These are phyloP conservation scores for Fusarium incarnatum DNA, from an alignment of 2,329 filamentous ascomycete species.

Conservation along the genomic window DNA sequence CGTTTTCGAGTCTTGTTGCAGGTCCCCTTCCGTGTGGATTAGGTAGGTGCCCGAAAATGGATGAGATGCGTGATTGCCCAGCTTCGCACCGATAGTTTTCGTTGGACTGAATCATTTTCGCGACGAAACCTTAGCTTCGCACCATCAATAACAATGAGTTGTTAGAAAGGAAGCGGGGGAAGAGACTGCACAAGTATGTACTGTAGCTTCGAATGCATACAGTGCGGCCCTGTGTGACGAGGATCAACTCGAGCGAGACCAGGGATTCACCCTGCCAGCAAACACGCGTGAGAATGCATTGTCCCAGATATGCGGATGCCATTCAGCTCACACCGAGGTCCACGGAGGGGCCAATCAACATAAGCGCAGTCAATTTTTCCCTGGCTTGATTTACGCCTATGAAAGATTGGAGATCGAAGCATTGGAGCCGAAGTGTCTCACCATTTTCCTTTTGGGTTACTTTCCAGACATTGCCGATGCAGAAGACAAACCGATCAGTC, in stretches of 20 bases:
- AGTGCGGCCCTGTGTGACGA: constrained; percentile 26
- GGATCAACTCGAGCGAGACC: background rate
- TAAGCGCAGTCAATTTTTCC: constrained; percentile 15
- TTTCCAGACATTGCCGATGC: background rate
- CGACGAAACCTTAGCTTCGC: constrained; percentile 31
- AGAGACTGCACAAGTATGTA: constrained; percentile 5
- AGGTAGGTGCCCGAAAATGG: background rate
- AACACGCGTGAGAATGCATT: constrained; percentile 31
- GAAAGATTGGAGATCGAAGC: background rate
- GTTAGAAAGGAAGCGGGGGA: constrained; percentile 36
- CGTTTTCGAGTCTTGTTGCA: constrained; percentile 5
- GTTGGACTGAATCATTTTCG: background rate
- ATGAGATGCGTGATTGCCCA: constrained; percentile 2
- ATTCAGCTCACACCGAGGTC: constrained; percentile 19
- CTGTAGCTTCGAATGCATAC: constrained; percentile 21
- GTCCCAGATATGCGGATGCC: constrained; percentile 27
- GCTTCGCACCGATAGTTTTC: background rate
- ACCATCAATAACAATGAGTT: constrained; percentile 9
- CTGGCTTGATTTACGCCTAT: constrained; percentile 6
- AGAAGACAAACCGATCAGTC: background rate
- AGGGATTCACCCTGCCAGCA: constrained; percentile 21
- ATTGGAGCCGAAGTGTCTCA: constrained; percentile 25
- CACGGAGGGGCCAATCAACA: constrained; percentile 27
- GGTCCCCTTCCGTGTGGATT: background rate
- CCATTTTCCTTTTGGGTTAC: background rate